These are phyloP conservation scores for Vitis vinifera DNA, from an alignment of 164 flowering plant genomes.

Conservation along the genomic window DNA sequence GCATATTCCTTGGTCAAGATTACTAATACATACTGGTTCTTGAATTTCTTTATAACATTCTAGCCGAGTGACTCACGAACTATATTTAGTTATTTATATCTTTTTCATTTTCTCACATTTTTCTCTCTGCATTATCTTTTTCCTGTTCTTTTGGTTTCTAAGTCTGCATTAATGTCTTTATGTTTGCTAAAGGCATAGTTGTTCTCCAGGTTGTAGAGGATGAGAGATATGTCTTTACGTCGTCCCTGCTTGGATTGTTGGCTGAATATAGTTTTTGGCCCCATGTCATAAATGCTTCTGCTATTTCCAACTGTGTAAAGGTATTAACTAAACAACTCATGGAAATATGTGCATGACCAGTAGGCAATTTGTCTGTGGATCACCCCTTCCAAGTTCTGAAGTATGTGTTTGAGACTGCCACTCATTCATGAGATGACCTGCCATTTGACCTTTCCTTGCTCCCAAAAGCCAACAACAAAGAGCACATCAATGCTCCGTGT, in stretches of 20 bases:
- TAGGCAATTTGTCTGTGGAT: not conserved
- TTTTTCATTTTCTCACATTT: not conserved
- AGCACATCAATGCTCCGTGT: too few species aligned
- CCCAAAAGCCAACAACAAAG: too few species aligned
- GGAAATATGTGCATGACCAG: not conserved
- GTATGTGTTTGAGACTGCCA: too few species aligned
- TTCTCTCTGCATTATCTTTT: not conserved
- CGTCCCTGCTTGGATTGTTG: constrained; percentile 76
- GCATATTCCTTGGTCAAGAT: too few species aligned
- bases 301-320: constrained; percentile 63
- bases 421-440: too few species aligned
- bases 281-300: constrained; percentile 61
- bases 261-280: constrained; percentile 76
- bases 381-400: too few species aligned
- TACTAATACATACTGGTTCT: too few species aligned
- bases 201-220: constrained; percentile 69
- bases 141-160: not conserved
- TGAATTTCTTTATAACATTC: too few species aligned
- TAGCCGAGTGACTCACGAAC: too few species aligned
- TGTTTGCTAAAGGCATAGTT: not conserved
- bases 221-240: constrained; percentile 69
- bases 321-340: constrained; percentile 28
- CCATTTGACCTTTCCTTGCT: too few species aligned
- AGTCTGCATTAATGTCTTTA: not conserved
- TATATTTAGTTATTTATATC: too few species aligned